Conservation (phyloP, 1,284 basidiomycete species). For the Pseudozyma sp. region DNA sequence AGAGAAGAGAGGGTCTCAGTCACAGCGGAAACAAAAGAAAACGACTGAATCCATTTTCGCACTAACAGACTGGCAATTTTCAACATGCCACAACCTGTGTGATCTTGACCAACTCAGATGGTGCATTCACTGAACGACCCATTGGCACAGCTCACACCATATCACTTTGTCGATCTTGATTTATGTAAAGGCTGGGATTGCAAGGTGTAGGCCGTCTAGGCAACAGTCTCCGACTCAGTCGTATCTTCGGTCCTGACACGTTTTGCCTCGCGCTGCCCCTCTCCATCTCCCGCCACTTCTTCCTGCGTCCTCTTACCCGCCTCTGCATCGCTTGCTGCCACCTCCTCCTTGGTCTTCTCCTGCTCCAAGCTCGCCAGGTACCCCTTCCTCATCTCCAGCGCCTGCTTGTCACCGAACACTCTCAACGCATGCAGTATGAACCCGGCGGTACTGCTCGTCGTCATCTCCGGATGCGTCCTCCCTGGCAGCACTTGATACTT, state of each 20-base stretch:
- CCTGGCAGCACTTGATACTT: slow-evolving; percentile 95
- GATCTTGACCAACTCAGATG: no score
- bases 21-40: no score
- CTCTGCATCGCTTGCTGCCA: background rate
- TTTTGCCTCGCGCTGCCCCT: slow-evolving; percentile 23
- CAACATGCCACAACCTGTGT: no score
- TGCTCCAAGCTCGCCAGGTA: slow-evolving; percentile 10
- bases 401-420: slow-evolving; percentile 71
- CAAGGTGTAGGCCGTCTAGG: background rate
- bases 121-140: no score
- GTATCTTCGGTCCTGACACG: slow-evolving; percentile 20
- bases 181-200: no score
- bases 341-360: background rate
- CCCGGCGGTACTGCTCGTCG: slow-evolving; percentile 86
- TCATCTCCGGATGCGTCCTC: slow-evolving; percentile 95
- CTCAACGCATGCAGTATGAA: slow-evolving; percentile 85
- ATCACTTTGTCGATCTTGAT: no score
- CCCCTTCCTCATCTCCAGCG: slow-evolving; percentile 31
- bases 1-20: no score
- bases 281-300: slow-evolving; percentile 3
- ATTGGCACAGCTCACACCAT: no score
- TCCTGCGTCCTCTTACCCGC: slow-evolving; percentile 12
- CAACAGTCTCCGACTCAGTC: background rate
- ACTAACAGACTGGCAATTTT: no score
- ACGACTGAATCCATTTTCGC: no score